Conservation (phyloP, 495 filamentous ascomycete species). For the Hypoxylon trugodes region DNA sequence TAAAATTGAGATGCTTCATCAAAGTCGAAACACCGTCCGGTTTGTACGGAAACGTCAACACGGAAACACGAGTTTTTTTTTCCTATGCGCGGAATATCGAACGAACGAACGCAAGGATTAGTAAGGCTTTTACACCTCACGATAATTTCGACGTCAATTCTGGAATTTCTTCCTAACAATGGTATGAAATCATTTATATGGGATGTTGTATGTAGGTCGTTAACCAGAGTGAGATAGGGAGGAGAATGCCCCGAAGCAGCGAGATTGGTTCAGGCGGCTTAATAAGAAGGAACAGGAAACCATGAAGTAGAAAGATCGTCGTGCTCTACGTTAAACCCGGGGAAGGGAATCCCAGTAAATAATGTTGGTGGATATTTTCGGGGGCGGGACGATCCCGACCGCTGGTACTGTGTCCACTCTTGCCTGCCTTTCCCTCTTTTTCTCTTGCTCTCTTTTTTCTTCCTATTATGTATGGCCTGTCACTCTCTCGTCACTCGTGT, state of each 20-base stretch:
- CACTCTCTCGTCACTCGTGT: no score
- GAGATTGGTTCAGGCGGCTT: slow-evolving; percentile 31
- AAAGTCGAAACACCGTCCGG: slow-evolving; percentile 9
- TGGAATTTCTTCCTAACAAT: not conserved
- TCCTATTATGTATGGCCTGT: no score
- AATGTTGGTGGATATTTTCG: slow-evolving; percentile 33
- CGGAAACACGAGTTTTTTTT: not conserved
- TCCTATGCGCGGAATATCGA: not conserved
- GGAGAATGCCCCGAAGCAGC: slow-evolving; percentile 13
- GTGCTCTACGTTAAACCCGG: slow-evolving; percentile 36
- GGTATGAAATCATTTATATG: slow-evolving; percentile 3
- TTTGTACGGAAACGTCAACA: not conserved
- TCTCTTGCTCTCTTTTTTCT: not conserved
- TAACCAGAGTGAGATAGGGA: slow-evolving; percentile 9
- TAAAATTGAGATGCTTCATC: slow-evolving; percentile 14
- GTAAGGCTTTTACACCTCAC: not conserved
- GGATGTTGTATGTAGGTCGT: no score
- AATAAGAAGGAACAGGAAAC: slow-evolving; percentile 28
- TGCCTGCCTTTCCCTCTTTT: not conserved
- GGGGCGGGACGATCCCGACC: slow-evolving; percentile 36
- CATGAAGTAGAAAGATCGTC: slow-evolving; percentile 25
- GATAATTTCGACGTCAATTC: slow-evolving; percentile 9
- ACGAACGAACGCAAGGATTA: not conserved
- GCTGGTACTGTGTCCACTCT: slow-evolving; percentile 17
- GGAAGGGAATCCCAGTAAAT: slow-evolving; percentile 36